Evolutionary conservation across 345 rosid species (phyloP), one percentile per base, ranked within the genome.

Genomic region (Nephelium lappaceum): DNA sequence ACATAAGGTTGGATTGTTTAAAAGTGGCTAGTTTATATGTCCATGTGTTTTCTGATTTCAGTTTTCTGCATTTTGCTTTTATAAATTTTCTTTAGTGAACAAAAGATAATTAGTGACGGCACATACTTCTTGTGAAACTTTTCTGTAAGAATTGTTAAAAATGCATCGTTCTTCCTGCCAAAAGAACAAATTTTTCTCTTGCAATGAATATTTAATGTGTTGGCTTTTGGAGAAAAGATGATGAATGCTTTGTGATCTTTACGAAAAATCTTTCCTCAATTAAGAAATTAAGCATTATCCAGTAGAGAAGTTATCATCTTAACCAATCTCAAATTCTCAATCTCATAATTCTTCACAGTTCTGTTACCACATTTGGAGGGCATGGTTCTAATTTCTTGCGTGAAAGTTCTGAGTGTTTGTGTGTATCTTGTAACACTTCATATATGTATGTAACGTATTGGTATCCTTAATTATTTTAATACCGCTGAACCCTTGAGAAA

Each of bases 301-400:
- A 18, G 43, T 60, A 16, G 55, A 73, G 57, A 39, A 58, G 21
- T 24, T 24, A 43, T 27, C 11, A 3, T 23, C 39, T 66, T 21
- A n/a, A 25, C 12, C 31, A 64, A 64, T 65, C 45, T 75, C 47
- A 75, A 24, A 64, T 47, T 65, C 45, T 75, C 47, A 75, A 24
- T 47, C 23, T 23, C 24, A 43, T 14, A 73, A 8, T 41, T 72
- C 49, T 24, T 45, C 10, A 27, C 11, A 41, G 53, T 41, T 58
- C 51, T 60, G 15, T 42, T 41, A 45, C 55, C 57, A 24, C 55
- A 16, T 61, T 25, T 53, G 58, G 47, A 25, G 36, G 57, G 55
- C 68, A 57, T 77, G 25, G 8, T 42, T 53, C 25, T 77, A 67
- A 60, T 23, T 25, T 25, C n/a, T 43, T 70, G 67, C 11, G 11